phyloP scores from a whole-genome alignment of 257 asterid genomes.

The Verbena officinalis region DNA sequence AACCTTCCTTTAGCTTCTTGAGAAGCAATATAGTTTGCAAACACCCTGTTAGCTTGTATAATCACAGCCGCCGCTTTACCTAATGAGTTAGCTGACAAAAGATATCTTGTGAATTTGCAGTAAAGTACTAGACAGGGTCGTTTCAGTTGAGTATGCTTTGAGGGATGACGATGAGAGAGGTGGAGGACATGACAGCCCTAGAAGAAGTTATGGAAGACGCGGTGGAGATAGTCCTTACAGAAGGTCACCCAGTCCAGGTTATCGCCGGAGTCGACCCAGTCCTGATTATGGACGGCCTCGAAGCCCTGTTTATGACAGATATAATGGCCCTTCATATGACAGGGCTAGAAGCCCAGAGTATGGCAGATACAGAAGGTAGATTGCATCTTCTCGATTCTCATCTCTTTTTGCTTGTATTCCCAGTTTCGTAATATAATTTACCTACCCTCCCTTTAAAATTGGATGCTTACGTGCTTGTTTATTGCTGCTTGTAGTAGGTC shows the following conservation, averaged over 20 bases:
- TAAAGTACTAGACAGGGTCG: conserved; percentile 83
- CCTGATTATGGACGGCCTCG: conserved; percentile 80
- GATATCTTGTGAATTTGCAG: conserved; percentile 43
- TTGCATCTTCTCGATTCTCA: neutral
- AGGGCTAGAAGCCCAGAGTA: conserved; percentile 72
- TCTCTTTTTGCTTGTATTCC: conserved; percentile 14
- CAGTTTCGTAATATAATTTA: neutral
- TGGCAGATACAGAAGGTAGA: conserved; percentile 69
- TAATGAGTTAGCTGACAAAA: conserved; percentile 7
- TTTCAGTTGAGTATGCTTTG: conserved; percentile 92
- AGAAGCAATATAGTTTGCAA: no score
- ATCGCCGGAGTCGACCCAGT: conserved; percentile 64
- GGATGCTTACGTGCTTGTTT: neutral
- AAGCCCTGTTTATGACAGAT: conserved; percentile 70
- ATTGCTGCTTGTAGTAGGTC: conserved; percentile 48
- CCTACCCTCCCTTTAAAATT: neutral
- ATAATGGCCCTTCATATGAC: conserved; percentile 56
- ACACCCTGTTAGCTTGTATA: no score
- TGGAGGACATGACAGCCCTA: conserved; percentile 57
- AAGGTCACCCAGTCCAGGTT: conserved; percentile 72
- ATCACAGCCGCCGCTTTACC: no score
- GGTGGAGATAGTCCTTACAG: conserved; percentile 53
- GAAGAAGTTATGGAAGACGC: conserved; percentile 65
- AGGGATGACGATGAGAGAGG: conserved; percentile 87
- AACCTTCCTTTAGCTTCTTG: no score